Evolutionary conservation across 306 rosid genomes (phyloP), one percentile per base, ranked within the genome.

Genomic region (Prunus armeniaca): DNA sequence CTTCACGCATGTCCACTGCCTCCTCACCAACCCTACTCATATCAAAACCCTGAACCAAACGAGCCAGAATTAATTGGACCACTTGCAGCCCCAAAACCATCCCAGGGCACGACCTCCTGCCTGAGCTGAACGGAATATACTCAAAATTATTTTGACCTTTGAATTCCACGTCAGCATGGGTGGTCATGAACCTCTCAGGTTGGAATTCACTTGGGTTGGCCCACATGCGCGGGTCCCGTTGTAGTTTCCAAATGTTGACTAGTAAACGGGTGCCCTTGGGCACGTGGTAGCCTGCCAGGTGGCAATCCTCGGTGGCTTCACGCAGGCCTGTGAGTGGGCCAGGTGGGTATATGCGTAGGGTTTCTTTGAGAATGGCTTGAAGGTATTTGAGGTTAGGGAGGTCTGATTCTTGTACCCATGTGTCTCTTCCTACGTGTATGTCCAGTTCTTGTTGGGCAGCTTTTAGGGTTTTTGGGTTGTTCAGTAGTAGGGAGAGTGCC

Each of bases 381-480:
- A 84, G 87, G 69, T 80, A 77, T 6, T 50, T 49, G 4, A 84
- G 73, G 61, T 77, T 73, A 9, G 55, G n/a, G 49, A 80, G 69
- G n/a, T 84, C 87, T 0, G 84, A 76, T 65, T 84, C 87, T 73
- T 80, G 77, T 0, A 80, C 87, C 87, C 87, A 80, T 63, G 65
- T 77, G 11, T 76, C 65, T 56, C 22, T 73, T 20, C 84, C 87
- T 3, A 84, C 82, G 0, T 67, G 47, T 17, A 12, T 15, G 65
- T 84, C 84, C 41, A 84, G 6, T 34, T 84, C 87, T 62, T 76
- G 56, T 69, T 80, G 84, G 15, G 84, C 87, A 9, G 66, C 51
- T 45, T 76, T 76, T n/a, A 84, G 41, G 12, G 47, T 79, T 0
- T n/a, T 72, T 13, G 76, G 84, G 71, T 84, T 45, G 78, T 84